phyloP scores from a whole-genome alignment of 768 basidiomycete species.

The Lactarius indigo region DNA sequence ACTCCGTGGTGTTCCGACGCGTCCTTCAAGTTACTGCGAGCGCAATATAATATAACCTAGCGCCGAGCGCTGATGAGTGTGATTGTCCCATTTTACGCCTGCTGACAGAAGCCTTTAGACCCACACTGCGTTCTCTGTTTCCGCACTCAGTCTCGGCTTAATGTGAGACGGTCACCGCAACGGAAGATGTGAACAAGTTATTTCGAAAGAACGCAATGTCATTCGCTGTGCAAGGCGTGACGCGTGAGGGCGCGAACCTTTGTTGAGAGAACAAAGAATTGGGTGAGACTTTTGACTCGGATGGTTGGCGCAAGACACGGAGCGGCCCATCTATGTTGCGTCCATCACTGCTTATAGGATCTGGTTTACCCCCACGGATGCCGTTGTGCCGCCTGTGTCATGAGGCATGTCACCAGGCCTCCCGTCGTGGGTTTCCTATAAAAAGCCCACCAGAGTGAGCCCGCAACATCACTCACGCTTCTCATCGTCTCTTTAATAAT shows the following conservation, averaged over 20 bases:
- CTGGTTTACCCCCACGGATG: background rate
- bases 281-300: background rate
- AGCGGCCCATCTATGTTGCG: background rate
- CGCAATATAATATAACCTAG: background rate
- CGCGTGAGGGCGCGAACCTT: background rate
- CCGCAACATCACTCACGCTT: background rate
- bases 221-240: background rate
- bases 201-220: background rate
- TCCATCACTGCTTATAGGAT: background rate
- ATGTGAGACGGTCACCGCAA: background rate
- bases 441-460: background rate
- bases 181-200: background rate
- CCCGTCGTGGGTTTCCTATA: background rate
- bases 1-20: background rate
- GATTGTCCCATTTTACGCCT: background rate
- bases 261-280: background rate
- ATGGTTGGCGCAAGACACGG: background rate
- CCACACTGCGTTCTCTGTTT: background rate
- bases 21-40: background rate
- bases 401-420: conserved; percentile 3
- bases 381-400: background rate
- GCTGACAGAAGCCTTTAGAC: background rate
- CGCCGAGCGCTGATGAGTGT: background rate
- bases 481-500: background rate
- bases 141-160: background rate